Conservation (phyloP, 371 early-diverging fungal genomes). For the Lichtheimia hyalospora region DNA sequence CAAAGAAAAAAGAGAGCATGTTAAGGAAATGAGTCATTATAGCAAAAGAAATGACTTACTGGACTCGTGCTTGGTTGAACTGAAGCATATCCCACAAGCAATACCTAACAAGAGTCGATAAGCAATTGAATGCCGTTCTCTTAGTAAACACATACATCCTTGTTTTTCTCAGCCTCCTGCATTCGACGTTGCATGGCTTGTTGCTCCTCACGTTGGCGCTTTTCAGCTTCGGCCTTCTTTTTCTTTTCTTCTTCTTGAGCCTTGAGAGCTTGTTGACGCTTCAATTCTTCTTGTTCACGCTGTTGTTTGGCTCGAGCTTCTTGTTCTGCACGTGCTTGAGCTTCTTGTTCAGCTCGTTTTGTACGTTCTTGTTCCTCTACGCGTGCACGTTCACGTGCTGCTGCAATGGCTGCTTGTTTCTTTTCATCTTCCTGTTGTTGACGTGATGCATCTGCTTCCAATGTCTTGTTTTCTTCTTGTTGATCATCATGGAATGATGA, state of each 20-base stretch:
- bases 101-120: slow-evolving; percentile 1
- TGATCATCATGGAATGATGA: background rate
- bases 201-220: slow-evolving; percentile 7
- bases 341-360: slow-evolving; percentile 7
- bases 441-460: background rate
- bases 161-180: slow-evolving; percentile 39
- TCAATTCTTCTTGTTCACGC: slow-evolving; percentile 1
- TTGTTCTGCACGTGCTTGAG: slow-evolving; percentile 13
- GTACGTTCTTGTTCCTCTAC: slow-evolving; percentile 6
- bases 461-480: slow-evolving; percentile 7
- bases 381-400: background rate
- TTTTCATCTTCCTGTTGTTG: background rate
- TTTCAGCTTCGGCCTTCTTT: slow-evolving; percentile 10
- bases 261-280: background rate
- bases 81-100: slow-evolving; percentile 13
- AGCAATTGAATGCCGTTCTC: no score
- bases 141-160: slow-evolving; percentile 11
- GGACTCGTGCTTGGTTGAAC: slow-evolving; percentile 17
- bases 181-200: slow-evolving; percentile 20
- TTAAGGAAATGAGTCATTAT: background rate
- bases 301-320: slow-evolving; percentile 33
- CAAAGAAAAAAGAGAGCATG: background rate
- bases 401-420: slow-evolving; percentile 3
- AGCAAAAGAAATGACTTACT: slow-evolving; percentile 3
- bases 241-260: slow-evolving; percentile 7